These are phyloP conservation scores for Globisporangium alternatum DNA, from an alignment of 352 stramenopile genomes.

Conservation along the genomic window DNA sequence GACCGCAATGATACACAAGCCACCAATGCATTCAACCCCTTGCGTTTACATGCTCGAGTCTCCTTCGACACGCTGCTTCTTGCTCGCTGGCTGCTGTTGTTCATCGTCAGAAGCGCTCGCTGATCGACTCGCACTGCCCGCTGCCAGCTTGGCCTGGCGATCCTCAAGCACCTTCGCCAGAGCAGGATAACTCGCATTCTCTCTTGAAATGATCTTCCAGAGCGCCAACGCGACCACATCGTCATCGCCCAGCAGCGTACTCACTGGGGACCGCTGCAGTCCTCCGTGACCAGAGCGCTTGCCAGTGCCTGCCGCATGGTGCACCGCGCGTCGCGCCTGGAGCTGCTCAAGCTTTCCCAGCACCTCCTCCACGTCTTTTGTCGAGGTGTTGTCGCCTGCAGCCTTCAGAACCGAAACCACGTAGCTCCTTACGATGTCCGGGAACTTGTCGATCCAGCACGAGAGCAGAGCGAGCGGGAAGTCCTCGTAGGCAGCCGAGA, in stretches of 20 bases:
- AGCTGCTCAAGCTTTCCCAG: slow-evolving; percentile 63
- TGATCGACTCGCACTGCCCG: not conserved
- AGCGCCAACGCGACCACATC: slow-evolving; percentile 27
- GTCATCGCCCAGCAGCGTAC: slow-evolving; percentile 51
- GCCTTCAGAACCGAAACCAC: slow-evolving; percentile 48
- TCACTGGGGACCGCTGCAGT: slow-evolving; percentile 5
- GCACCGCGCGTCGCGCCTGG: slow-evolving; percentile 30
- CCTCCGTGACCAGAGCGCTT: slow-evolving; percentile 11
- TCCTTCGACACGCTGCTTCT: slow-evolving; percentile 46
- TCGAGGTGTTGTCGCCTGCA: slow-evolving; percentile 16
- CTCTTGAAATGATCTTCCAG: slow-evolving; percentile 29
- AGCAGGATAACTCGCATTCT: slow-evolving; percentile 21
- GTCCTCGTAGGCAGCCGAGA: slow-evolving; percentile 53
- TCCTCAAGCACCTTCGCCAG: slow-evolving; percentile 24
- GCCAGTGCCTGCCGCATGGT: slow-evolving; percentile 11
- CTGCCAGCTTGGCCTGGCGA: not conserved
- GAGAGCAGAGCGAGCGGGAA: slow-evolving; percentile 67
- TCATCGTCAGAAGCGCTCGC: slow-evolving; percentile 8
- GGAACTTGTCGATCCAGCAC: slow-evolving; percentile 71
- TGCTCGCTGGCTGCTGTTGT: slow-evolving; percentile 45
- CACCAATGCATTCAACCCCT: not conserved
- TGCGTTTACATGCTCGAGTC: not conserved
- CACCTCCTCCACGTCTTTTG: slow-evolving; percentile 52
- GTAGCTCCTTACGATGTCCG: slow-evolving; percentile 53
- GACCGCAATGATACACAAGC: no score